phyloP scores from a whole-genome alignment of 176 grass and related monocot genomes.

The Puccinellia tenuiflora region DNA sequence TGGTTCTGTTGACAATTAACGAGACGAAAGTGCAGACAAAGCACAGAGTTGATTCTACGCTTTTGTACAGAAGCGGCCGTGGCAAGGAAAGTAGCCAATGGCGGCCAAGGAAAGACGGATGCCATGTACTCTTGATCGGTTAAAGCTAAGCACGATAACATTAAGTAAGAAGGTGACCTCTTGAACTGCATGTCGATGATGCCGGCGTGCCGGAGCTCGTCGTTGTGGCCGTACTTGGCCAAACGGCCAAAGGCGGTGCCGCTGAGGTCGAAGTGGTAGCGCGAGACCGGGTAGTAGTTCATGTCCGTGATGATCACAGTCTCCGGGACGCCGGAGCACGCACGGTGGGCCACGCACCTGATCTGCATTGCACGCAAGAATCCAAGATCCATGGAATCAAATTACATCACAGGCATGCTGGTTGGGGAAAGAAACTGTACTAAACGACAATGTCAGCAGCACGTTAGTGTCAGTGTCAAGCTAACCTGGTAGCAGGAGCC shows the following conservation, averaged over 20 bases:
- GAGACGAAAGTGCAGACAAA: background rate
- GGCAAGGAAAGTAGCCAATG: background rate
- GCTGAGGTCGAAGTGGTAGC: constrained; percentile 1
- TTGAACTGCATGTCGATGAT: constrained; percentile 4
- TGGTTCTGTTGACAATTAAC: background rate
- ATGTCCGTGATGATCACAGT: background rate
- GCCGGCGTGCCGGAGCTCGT: background rate
- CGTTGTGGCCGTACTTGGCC: background rate
- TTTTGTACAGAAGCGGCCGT: background rate
- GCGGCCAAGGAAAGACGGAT: background rate
- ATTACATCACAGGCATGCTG: background rate
- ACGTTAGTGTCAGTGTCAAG: background rate
- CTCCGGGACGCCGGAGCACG: background rate
- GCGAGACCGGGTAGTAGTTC: background rate
- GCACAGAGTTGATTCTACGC: background rate
- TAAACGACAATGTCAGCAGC: background rate
- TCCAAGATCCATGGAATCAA: background rate
- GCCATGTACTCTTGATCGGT: background rate
- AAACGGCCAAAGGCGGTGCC: background rate
- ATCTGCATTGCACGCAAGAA: background rate
- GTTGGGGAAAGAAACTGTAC: background rate
- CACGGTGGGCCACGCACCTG: background rate
- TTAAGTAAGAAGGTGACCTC: background rate
- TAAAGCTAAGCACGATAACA: background rate
- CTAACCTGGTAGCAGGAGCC: background rate